A percentile compares a stretch with the other conserved stretches of the same genome.
phyloP scores from a whole-genome alignment of 1,284 basidiomycete genomes.

The Microbotryomycetes sp. region DNA sequence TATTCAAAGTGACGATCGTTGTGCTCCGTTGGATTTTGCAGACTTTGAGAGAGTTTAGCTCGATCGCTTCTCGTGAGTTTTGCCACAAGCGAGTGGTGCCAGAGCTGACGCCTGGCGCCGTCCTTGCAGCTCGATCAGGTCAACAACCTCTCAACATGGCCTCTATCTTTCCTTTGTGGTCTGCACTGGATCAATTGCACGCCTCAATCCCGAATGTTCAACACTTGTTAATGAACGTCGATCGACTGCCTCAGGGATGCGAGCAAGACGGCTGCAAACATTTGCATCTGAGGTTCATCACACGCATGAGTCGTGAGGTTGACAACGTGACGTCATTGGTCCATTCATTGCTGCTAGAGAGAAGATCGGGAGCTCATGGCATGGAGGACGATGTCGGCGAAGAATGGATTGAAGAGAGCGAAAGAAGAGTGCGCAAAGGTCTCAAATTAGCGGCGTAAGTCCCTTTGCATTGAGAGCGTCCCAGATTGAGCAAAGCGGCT shows the following conservation, averaged over 20 bases:
- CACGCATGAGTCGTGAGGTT: slow-evolving; percentile 19
- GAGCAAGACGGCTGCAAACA: slow-evolving; percentile 15
- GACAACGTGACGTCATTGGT: slow-evolving; percentile 22
- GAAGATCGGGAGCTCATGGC: not conserved
- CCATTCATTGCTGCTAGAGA: slow-evolving; percentile 12
- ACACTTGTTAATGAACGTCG: slow-evolving; percentile 16
- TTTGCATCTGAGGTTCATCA: slow-evolving; percentile 23
- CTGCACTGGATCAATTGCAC: slow-evolving; percentile 19
- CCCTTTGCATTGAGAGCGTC: too few species aligned
- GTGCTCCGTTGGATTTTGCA: slow-evolving; percentile 8
- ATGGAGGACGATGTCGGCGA: not conserved
- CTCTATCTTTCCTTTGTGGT: slow-evolving; percentile 8
- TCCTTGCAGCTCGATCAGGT: not conserved
- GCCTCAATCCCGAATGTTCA: slow-evolving; percentile 13
- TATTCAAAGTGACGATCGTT: slow-evolving; percentile 3
- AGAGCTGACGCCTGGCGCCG: not conserved
- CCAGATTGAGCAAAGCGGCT: too few species aligned
- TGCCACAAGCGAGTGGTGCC: not conserved
- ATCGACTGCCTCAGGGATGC: slow-evolving; percentile 11
- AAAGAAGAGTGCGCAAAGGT: slow-evolving; percentile 14
- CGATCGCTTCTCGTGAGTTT: slow-evolving; percentile 11
- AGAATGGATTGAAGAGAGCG: not conserved
- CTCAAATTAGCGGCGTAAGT: slow-evolving; percentile 21
- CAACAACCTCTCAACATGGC: not conserved
- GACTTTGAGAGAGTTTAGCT: slow-evolving; percentile 5